Percentiles rank a stretch among this genome's conserved stretches.
These are phyloP conservation scores for Luffa acutangula DNA, from an alignment of 306 rosid species.

Conservation along the genomic window DNA sequence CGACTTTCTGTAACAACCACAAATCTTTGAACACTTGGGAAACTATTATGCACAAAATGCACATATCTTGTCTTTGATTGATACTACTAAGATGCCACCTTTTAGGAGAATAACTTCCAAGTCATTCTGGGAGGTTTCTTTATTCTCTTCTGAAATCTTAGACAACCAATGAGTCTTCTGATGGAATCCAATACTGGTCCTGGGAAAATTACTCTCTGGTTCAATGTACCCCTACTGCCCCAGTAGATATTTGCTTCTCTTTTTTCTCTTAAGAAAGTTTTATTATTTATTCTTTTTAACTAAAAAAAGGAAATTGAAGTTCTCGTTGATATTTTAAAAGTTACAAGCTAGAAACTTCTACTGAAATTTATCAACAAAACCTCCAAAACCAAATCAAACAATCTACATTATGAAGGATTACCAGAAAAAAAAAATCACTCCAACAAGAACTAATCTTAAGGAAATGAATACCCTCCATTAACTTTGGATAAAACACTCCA, in stretches of 20 bases:
- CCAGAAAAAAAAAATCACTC: not conserved
- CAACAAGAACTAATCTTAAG: not conserved
- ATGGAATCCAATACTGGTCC: not conserved
- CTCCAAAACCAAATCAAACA: not conserved
- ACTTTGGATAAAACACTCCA: not conserved
- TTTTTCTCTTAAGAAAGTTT: not conserved
- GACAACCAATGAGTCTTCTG: not conserved
- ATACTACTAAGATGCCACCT: not conserved
- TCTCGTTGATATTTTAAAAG: not conserved
- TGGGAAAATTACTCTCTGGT: not conserved
- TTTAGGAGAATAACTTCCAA: conserved; percentile 1
- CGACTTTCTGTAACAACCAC: not conserved
- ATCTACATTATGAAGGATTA: not conserved
- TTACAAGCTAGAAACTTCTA: not conserved
- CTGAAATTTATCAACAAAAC: not conserved
- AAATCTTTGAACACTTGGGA: not conserved
- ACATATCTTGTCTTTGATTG: not conserved
- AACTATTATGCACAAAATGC: not conserved
- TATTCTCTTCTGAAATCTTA: not conserved
- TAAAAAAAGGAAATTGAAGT: not conserved
- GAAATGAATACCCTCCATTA: not conserved
- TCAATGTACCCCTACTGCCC: not conserved
- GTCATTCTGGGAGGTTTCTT: not conserved
- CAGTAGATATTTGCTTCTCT: not conserved
- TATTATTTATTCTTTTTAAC: not conserved